Conservation (phyloP, 1,139 yeast genomes). For the Debaryomycetaceae sp. region DNA sequence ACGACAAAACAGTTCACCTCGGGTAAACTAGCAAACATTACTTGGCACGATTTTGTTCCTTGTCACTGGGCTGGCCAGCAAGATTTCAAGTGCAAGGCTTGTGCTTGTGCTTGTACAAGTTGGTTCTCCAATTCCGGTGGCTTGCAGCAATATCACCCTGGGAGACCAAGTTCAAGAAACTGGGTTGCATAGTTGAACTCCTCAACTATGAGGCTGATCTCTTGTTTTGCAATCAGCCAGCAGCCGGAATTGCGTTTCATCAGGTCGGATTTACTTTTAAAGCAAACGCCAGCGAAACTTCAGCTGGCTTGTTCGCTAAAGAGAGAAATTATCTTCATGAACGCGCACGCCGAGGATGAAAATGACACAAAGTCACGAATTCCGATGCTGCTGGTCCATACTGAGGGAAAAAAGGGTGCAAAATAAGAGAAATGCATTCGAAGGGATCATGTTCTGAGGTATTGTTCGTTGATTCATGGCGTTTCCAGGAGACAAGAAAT, state of each 20-base stretch:
- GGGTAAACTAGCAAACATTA: too few relatives aligned
- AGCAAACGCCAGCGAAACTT: background rate
- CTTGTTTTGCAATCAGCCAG: background rate
- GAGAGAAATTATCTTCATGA: too few relatives aligned
- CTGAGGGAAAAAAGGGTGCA: background rate
- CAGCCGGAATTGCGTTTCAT: background rate
- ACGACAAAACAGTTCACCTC: too few relatives aligned
- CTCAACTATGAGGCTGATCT: background rate
- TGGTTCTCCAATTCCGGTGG: background rate
- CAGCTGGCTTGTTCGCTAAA: background rate
- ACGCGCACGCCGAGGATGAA: too few relatives aligned
- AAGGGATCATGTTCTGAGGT: background rate
- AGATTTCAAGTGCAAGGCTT: background rate
- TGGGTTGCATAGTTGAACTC: background rate
- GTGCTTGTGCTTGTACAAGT: background rate
- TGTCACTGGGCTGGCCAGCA: background rate
- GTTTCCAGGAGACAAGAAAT: too few relatives aligned
- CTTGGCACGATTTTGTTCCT: background rate
- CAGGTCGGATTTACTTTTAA: background rate
- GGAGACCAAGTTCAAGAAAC: too few relatives aligned
- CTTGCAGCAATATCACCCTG: too few relatives aligned
- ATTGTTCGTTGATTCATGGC: too few relatives aligned
- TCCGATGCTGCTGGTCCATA: background rate
- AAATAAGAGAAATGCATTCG: background rate
- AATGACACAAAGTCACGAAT: constrained; percentile 1